phyloP scores from a whole-genome alignment of 768 basidiomycete species.

The Coprinopsis cinerea region DNA sequence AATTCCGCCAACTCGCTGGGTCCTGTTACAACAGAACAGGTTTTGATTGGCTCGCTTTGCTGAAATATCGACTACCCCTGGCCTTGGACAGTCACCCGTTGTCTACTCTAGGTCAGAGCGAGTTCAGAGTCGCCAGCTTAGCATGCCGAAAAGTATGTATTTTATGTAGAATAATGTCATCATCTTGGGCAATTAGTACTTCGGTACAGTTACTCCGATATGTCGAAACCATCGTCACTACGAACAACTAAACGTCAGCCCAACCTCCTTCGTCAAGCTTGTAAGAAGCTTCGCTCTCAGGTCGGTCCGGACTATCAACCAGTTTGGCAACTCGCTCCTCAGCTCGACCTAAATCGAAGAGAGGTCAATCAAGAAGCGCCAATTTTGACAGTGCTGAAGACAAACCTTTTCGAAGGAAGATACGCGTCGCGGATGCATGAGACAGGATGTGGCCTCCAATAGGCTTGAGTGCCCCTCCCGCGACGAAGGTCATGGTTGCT shows the following conservation, averaged over 20 bases:
- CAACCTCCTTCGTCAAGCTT: slow-evolving; percentile 89
- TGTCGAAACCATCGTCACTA: not conserved
- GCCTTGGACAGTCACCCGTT: not conserved
- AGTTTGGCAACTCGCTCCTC: slow-evolving; percentile 89
- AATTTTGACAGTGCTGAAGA: not conserved
- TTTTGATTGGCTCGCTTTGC: not conserved
- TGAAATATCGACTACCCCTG: not conserved
- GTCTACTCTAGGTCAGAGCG: not conserved
- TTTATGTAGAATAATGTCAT: slow-evolving; percentile 4
- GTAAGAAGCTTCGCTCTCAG: slow-evolving; percentile 88
- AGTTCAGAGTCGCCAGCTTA: not conserved
- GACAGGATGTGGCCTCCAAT: slow-evolving; percentile 88
- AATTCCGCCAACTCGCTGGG: not conserved
- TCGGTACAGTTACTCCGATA: not conserved
- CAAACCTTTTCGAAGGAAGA: slow-evolving; percentile 83
- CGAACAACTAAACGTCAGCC: slow-evolving; percentile 60
- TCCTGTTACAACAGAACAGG: not conserved
- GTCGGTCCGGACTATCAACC: slow-evolving; percentile 84
- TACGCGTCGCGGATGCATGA: slow-evolving; percentile 81
- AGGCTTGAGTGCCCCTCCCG: slow-evolving; percentile 87
- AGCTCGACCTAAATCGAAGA: slow-evolving; percentile 57
- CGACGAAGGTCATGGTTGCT: slow-evolving; percentile 92
- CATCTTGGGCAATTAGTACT: not conserved
- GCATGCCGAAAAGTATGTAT: slow-evolving; percentile 4
- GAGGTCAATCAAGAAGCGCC: not conserved